Evolutionary conservation across 257 asterid species (phyloP).

Genomic region (Salvia hispanica): DNA sequence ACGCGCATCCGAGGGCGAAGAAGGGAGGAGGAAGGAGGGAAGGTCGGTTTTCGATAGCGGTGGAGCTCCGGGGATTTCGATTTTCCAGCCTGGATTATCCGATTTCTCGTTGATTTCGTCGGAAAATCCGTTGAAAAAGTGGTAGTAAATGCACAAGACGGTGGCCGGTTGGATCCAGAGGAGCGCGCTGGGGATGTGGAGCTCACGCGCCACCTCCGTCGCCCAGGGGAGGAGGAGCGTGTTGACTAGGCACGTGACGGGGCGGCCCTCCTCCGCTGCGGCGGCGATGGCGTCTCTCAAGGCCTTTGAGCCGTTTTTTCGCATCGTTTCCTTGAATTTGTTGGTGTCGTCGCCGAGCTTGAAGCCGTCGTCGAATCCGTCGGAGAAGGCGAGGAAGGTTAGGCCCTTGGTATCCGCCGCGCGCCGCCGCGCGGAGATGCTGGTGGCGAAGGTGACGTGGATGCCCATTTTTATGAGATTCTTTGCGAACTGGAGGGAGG

Average conservation of each 20-base stretch:
- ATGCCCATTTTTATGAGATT: no score
- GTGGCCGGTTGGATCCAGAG: conserved; percentile 78
- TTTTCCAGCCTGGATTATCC: conserved; percentile 1
- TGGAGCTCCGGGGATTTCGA: conserved; percentile 55
- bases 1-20: conserved; percentile 26
- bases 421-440: no score
- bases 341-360: conserved; percentile 15
- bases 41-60: conserved; percentile 44
- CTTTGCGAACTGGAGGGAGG: no score
- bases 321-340: conserved; percentile 31
- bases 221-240: conserved; percentile 59
- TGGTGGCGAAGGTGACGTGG: no score
- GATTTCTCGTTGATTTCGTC: conserved; percentile 30
- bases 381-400: conserved; percentile 31
- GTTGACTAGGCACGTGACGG: conserved; percentile 50
- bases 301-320: conserved; percentile 43
- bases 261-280: conserved; percentile 39
- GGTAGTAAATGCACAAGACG: conserved; percentile 49
- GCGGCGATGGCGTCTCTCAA: no score
- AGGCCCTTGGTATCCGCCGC: no score
- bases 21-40: conserved; percentile 52
- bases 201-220: conserved; percentile 49
- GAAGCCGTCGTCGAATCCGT: conserved; percentile 35
- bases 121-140: conserved; percentile 51
- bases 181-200: conserved; percentile 50